A percentile compares a stretch with the other conserved stretches of the same genome.
Conservation (phyloP, 768 basidiomycete species). For the Collybiopsis luxurians region DNA sequence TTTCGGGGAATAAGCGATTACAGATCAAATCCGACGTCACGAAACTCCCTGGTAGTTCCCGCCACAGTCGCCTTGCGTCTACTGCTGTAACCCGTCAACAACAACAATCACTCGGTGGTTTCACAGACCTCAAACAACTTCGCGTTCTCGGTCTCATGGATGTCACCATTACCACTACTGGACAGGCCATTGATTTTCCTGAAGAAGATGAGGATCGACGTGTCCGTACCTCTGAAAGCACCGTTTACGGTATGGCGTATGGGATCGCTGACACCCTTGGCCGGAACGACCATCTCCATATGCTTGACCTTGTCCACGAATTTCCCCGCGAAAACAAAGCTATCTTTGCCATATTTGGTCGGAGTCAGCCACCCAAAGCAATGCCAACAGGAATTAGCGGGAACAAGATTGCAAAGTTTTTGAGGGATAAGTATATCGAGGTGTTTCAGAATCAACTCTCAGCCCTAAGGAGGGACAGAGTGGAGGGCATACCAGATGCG, state of each 20-base stretch:
- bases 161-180: conserved; percentile 74
- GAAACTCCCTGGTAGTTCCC: conserved; percentile 26
- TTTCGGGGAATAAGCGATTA: conserved; percentile 95
- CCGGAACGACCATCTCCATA: conserved; percentile 70
- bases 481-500: conserved; percentile 68
- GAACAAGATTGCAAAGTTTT: conserved; percentile 75
- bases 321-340: conserved; percentile 81
- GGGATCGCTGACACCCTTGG: conserved; percentile 95
- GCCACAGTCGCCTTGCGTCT: conserved; percentile 16
- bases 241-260: conserved; percentile 90
- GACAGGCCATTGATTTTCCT: conserved; percentile 57
- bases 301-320: conserved; percentile 91
- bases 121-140: conserved; percentile 80
- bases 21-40: conserved; percentile 81
- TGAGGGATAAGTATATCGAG: conserved; percentile 76
- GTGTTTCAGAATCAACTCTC: conserved; percentile 61
- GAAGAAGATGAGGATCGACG: conserved; percentile 88
- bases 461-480: conserved; percentile 39
- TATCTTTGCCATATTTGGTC: conserved; percentile 95
- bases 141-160: conserved; percentile 97
- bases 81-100: conserved; percentile 15
- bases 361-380: conserved; percentile 46
- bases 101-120: conserved; percentile 65
- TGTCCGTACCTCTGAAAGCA: conserved; percentile 86
- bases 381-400: conserved; percentile 47